phyloP scores from a whole-genome alignment of 345 rosid species.

The Rhodomyrtus tomentosa region DNA sequence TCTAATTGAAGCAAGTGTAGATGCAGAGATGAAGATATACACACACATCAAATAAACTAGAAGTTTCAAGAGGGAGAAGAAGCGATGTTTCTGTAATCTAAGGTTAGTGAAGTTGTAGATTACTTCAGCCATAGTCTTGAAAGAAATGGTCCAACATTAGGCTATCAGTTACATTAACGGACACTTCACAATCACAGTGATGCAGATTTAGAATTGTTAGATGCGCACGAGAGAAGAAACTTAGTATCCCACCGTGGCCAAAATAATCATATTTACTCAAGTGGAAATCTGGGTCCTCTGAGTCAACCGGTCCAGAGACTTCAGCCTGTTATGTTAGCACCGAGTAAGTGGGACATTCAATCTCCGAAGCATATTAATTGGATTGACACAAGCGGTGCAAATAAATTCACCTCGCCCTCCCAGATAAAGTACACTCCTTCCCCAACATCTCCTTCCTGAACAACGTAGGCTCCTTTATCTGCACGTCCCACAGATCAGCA shows the following conservation, averaged over 20 bases:
- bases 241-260: conserved; percentile 50
- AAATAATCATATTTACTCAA: conserved; percentile 77
- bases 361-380: background rate
- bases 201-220: background rate
- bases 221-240: background rate
- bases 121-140: background rate
- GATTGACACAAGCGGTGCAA: background rate
- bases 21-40: background rate
- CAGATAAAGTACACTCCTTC: conserved; percentile 82
- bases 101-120: background rate
- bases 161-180: background rate
- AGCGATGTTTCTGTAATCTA: background rate
- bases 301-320: conserved; percentile 43
- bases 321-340: conserved; percentile 45
- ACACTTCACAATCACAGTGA: background rate
- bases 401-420: conserved; percentile 70
- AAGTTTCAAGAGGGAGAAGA: background rate
- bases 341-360: background rate
- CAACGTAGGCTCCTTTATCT: conserved; percentile 68
- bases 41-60: background rate
- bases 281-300: conserved; percentile 65
- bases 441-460: conserved; percentile 60
- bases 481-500: background rate
- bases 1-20: background rate
- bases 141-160: background rate